Evolutionary conservation across 2,329 filamentous ascomycete genomes (phyloP).

Genomic region (Fusarium sp.): DNA sequence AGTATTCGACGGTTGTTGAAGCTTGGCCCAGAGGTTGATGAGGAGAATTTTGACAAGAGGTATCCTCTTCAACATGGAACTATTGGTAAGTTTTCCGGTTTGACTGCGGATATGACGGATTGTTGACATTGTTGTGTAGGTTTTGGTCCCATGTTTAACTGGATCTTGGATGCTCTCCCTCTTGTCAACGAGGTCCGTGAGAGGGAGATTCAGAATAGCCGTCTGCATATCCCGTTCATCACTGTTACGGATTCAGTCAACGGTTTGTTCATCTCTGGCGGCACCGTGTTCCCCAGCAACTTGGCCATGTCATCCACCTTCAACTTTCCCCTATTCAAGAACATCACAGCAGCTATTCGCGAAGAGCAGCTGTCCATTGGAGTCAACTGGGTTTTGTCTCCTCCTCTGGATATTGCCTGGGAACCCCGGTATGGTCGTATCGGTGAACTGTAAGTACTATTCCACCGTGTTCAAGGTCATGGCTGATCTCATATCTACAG

Average conservation of each 20-base stretch:
- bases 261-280: constrained; percentile 45
- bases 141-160: constrained; percentile 45
- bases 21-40: constrained; percentile 15
- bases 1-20: constrained; percentile 30
- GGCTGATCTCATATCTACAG: constrained; percentile 38
- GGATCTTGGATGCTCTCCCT: constrained; percentile 43
- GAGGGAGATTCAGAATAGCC: constrained; percentile 25
- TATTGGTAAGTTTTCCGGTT: constrained; percentile 20
- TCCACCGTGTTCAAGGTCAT: background rate
- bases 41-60: constrained; percentile 32
- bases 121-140: constrained; percentile 22
- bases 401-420: constrained; percentile 48
- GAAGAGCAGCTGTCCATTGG: constrained; percentile 49
- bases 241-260: constrained; percentile 43
- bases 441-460: constrained; percentile 31
- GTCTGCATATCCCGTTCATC: constrained; percentile 35
- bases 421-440: constrained; percentile 45
- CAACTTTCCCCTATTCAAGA: constrained; percentile 46
- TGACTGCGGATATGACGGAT: background rate
- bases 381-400: constrained; percentile 49
- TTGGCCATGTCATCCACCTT: constrained; percentile 46
- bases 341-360: constrained; percentile 43
- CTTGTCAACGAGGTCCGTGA: constrained; percentile 40
- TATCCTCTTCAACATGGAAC: constrained; percentile 31
- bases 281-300: constrained; percentile 48